Base-by-base conservation (phyloP, 441 rosid genomes). In the Croton setiger region DNA sequence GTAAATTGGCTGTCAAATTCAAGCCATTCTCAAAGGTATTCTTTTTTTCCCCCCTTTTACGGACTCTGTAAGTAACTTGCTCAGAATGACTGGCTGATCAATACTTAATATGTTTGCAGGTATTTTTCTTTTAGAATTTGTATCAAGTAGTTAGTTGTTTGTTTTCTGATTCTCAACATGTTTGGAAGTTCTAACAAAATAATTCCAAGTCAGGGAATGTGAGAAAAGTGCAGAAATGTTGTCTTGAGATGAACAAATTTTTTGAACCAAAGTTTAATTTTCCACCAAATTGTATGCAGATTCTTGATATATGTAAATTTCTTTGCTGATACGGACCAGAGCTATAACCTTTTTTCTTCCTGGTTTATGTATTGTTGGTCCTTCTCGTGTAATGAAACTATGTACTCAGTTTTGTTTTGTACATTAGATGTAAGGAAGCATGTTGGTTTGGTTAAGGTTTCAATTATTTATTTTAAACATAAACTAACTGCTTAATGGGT, bases 21-120 rank as follows among this genome's bases (percentile, higher is more conserved):
- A 94, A 90, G 84, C 85, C 98, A 69, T 88, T 81, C 63, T 94
- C 99, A 52, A 94, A 88, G 99, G 99, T 31, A 27, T 21, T 3
- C 9, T 27, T 2, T 5, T 52, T 31, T 10, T 67, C 9, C 31
- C 31, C 31, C n/a, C 7, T 41, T 60, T 49, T 13, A 2, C 14
- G 2, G 31, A 15, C 37, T 55, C 23, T 14, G n/a, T n/a, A n/a
- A n/a, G 54, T 44, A n/a, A n/a, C n/a, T n/a, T 31, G 12, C 5
- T 53, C 18, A 55, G n/a, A 51, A 33, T 15, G 18, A 44, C n/a
- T 6, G 10, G 31, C 37, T n/a, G 11, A 63, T 52, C 55, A 57
- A 71, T 62, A 27, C 74, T 58, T 47, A 66, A 64, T 58, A 48
- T 63, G 82, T n/a, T 81, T 92, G 76, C 99, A 90, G 97, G 99